Percentiles rank a stretch among this genome's conserved stretches.
phyloP scores from a whole-genome alignment of 352 stramenopile species.

The Pythium biforme region DNA sequence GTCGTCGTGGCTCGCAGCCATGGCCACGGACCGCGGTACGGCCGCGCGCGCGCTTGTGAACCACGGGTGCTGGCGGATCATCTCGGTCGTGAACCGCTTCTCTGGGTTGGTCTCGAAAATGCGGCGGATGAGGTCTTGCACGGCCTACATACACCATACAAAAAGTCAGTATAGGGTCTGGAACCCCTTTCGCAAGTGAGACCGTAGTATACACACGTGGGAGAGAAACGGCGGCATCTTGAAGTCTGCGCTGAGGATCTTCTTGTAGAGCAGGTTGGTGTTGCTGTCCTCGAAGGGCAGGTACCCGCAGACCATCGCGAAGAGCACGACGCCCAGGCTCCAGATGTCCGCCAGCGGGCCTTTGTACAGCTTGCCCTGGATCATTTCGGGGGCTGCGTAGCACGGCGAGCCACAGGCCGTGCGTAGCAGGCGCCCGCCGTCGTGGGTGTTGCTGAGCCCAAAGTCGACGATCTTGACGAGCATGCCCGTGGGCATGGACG shows the following conservation, averaged over 20 bases:
- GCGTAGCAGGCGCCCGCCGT: constrained; percentile 65
- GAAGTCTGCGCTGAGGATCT: constrained; percentile 89
- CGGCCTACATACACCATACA: constrained; percentile 28
- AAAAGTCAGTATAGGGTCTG: not conserved
- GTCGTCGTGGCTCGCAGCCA: constrained; percentile 27
- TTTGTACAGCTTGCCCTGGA: constrained; percentile 80
- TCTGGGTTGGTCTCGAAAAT: constrained; percentile 87
- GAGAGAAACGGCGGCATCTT: constrained; percentile 78
- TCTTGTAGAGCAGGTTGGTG: constrained; percentile 91
- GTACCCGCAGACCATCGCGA: constrained; percentile 89
- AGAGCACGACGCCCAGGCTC: constrained; percentile 92
- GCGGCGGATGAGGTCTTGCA: constrained; percentile 73
- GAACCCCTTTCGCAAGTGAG: not conserved
- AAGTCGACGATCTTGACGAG: constrained; percentile 93
- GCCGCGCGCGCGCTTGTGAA: constrained; percentile 33
- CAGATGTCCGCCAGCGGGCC: constrained; percentile 89
- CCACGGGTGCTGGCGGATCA: constrained; percentile 86
- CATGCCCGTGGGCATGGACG: constrained; percentile 28
- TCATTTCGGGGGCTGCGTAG: constrained; percentile 94
- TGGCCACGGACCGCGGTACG: constrained; percentile 24
- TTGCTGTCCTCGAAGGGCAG: constrained; percentile 93
- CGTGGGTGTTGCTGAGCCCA: constrained; percentile 90
- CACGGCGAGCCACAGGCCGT: constrained; percentile 92
- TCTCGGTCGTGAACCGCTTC: constrained; percentile 66
- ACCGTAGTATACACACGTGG: constrained; percentile 26